phyloP scores from a whole-genome alignment of 768 basidiomycete species.

The Infundibulicybe gibba region DNA sequence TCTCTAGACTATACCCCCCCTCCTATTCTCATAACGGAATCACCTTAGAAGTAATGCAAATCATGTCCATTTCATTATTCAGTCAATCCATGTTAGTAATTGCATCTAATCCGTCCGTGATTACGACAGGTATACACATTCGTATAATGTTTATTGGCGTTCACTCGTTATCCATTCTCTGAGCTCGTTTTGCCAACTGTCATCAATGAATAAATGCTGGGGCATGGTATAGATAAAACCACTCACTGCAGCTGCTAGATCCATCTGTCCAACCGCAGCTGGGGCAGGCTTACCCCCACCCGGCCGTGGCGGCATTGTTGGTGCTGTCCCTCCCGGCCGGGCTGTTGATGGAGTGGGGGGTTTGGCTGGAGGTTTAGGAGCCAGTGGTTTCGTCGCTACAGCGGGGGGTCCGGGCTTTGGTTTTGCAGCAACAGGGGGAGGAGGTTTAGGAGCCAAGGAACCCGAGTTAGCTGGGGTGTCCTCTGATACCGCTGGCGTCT shows the following conservation, averaged over 20 bases:
- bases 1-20: conserved; percentile 28
- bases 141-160: conserved; percentile 1
- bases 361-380: conserved; percentile 48
- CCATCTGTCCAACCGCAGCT: conserved; percentile 57
- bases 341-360: conserved; percentile 62
- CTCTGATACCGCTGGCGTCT: conserved; percentile 29
- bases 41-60: conserved; percentile 16
- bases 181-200: conserved; percentile 79
- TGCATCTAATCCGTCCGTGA: conserved; percentile 14
- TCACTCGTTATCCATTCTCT: conserved; percentile 50
- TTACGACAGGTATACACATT: conserved; percentile 3
- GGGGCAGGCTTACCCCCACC: conserved; percentile 34
- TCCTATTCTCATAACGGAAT: conserved; percentile 34
- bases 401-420: conserved; percentile 33
- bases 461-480: conserved; percentile 44
- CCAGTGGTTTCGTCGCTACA: conserved; percentile 29
- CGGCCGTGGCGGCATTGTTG: conserved; percentile 31
- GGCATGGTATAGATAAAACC: background rate
- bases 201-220: conserved; percentile 5
- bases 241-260: conserved; percentile 80
- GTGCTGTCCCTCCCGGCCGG: conserved; percentile 37
- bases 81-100: conserved; percentile 1
- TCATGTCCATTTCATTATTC: conserved; percentile 2
- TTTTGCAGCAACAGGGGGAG: conserved; percentile 56
- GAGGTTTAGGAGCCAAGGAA: conserved; percentile 43